Conservation (phyloP, 176 grass and related monocot species). For the Metroxylon sagu region DNA sequence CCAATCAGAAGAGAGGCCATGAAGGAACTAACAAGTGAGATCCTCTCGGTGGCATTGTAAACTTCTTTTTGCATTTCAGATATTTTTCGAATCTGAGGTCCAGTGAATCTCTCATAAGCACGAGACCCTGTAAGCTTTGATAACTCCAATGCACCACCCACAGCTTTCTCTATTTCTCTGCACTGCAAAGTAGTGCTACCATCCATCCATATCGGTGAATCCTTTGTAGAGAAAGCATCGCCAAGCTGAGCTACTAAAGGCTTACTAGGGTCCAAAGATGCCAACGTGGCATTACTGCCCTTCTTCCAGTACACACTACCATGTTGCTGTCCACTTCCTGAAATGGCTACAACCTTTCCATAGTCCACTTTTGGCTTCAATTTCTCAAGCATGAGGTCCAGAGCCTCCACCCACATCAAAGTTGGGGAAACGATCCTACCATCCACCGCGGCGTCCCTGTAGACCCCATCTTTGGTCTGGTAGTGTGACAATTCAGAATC, state of each 20-base stretch:
- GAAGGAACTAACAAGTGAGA: conserved; percentile 94
- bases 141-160: conserved; percentile 78
- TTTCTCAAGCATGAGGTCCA: conserved; percentile 76
- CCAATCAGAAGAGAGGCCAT: conserved; percentile 81
- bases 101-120: conserved; percentile 87
- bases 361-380: conserved; percentile 70
- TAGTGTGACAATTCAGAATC: conserved; percentile 79
- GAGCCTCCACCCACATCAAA: conserved; percentile 87
- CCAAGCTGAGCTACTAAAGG: conserved; percentile 46
- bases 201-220: conserved; percentile 98
- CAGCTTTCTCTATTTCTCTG: conserved; percentile 84
- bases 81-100: conserved; percentile 81
- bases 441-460: conserved; percentile 65
- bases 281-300: conserved; percentile 33
- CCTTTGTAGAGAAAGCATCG: conserved; percentile 62
- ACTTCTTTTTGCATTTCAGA: conserved; percentile 36
- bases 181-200: conserved; percentile 87
- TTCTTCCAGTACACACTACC: conserved; percentile 98
- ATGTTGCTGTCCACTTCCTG: conserved; percentile 90
- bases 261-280: conserved; percentile 63
- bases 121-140: conserved; percentile 80
- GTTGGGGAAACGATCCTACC: conserved; percentile 79
- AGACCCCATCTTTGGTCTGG: conserved; percentile 76
- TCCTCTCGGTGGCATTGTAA: conserved; percentile 75
- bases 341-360: conserved; percentile 49